Evolutionary conservation across 805 yeast species (phyloP).

Genomic region (Candida quercuum): DNA sequence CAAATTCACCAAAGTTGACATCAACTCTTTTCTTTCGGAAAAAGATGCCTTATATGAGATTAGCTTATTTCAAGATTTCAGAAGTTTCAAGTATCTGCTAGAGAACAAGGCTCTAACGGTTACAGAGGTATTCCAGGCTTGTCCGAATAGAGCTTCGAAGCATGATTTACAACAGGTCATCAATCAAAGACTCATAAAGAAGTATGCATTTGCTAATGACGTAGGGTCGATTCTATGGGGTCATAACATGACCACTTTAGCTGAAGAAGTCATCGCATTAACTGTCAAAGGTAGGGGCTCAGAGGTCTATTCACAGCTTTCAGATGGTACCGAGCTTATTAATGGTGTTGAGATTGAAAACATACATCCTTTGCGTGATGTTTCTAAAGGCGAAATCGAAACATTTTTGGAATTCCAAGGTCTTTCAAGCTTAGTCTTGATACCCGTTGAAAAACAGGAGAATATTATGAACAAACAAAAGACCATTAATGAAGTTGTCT

Average conservation of each 20-base stretch:
- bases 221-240: slow-evolving; percentile 65
- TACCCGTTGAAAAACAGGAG: slow-evolving; percentile 12
- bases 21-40: slow-evolving; percentile 34
- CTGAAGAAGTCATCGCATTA: slow-evolving; percentile 71
- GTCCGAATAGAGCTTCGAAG: slow-evolving; percentile 52
- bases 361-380: slow-evolving; percentile 71
- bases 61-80: slow-evolving; percentile 27
- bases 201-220: slow-evolving; percentile 37
- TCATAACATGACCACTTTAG: slow-evolving; percentile 76
- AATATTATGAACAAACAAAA: slow-evolving; percentile 57
- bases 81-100: slow-evolving; percentile 7
- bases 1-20: slow-evolving; percentile 33
- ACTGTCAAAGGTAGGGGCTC: slow-evolving; percentile 87
- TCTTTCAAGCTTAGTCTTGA: slow-evolving; percentile 14
- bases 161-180: slow-evolving; percentile 57
- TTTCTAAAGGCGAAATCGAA: slow-evolving; percentile 60
- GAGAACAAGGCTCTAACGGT: slow-evolving; percentile 15
- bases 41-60: slow-evolving; percentile 24
- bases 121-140: slow-evolving; percentile 30
- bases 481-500: slow-evolving; percentile 76
- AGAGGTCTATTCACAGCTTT: slow-evolving; percentile 45
- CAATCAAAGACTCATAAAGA: slow-evolving; percentile 38
- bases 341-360: slow-evolving; percentile 34
- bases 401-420: slow-evolving; percentile 41
- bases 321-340: slow-evolving; percentile 35